Conservation (phyloP, 805 yeast genomes). For the Debaryomyces tyrocola region DNA sequence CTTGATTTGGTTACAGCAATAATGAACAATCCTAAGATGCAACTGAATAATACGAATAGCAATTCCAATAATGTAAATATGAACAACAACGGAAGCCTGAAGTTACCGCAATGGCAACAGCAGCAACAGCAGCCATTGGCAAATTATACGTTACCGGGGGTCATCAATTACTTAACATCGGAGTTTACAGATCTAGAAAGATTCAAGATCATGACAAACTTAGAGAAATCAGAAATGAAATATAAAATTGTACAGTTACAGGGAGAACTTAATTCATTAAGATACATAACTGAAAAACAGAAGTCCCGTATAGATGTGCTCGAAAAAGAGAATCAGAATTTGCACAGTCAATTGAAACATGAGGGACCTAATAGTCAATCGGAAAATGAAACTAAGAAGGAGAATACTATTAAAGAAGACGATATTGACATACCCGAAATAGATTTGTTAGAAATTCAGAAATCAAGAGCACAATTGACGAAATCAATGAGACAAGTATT, state of each 20-base stretch:
- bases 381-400: neutral
- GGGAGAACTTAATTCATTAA: conserved; percentile 49
- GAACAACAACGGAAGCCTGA: conserved; percentile 2
- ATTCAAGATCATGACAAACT: conserved; percentile 49
- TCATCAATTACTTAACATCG: conserved; percentile 57
- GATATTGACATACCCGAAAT: conserved; percentile 28
- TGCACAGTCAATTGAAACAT: conserved; percentile 1
- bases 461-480: conserved; percentile 32
- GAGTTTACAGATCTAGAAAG: conserved; percentile 50
- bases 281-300: conserved; percentile 43
- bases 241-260: conserved; percentile 51
- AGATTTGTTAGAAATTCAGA: conserved; percentile 31
- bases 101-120: conserved; percentile 11
- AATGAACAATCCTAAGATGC: neutral
- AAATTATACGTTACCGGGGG: conserved; percentile 55
- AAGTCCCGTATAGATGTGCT: conserved; percentile 37
- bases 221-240: conserved; percentile 54
- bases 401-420: neutral
- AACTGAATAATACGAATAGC: neutral
- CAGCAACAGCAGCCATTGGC: conserved; percentile 22
- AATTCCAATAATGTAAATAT: neutral
- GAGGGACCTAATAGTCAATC: neutral
- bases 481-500: conserved; percentile 37
- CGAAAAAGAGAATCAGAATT: conserved; percentile 24
- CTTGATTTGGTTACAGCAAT: neutral